phyloP scores from a whole-genome alignment of 1,284 basidiomycete species.

The Wolfiporia cocos region DNA sequence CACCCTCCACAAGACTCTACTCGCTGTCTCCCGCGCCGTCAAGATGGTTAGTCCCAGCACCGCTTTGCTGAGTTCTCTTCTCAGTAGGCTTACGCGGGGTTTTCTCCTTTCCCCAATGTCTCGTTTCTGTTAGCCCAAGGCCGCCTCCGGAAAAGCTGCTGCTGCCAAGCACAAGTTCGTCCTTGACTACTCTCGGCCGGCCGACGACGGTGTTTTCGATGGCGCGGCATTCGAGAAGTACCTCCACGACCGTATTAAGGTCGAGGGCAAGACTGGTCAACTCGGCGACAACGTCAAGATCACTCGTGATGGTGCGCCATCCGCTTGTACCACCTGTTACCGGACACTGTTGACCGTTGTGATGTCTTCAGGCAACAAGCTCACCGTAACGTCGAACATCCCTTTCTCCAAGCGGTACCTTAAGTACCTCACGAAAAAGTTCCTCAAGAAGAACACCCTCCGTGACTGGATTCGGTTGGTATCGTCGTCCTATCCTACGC shows the following conservation, averaged over 20 bases:
- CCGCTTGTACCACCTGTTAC: too few species aligned
- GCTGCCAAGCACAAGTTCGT: conserved; percentile 85
- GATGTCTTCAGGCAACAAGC: too few species aligned
- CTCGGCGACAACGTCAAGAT: conserved; percentile 85
- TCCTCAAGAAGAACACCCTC: conserved; percentile 86
- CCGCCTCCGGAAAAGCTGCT: conserved; percentile 60
- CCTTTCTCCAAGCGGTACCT: conserved; percentile 91
- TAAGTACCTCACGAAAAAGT: conserved; percentile 95
- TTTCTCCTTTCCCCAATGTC: conserved; percentile 25
- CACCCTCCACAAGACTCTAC: conserved; percentile 22
- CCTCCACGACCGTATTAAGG: conserved; percentile 92
- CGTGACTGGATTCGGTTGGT: conserved; percentile 80
- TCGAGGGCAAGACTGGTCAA: conserved; percentile 75
- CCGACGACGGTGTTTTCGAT: conserved; percentile 87
- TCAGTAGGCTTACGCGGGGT: conserved; percentile 78
- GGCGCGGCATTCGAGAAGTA: conserved; percentile 90
- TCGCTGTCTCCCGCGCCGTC: conserved; percentile 19
- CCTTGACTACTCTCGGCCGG: conserved; percentile 93
- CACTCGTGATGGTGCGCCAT: conserved; percentile 73
- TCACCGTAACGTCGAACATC: conserved; percentile 78
- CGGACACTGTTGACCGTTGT: too few species aligned
- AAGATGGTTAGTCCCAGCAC: conserved; percentile 67
- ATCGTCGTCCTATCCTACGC: neutral
- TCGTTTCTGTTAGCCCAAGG: conserved; percentile 56
- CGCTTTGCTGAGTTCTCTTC: conserved; percentile 89